Evolutionary conservation across 2,329 filamentous ascomycete species (phyloP).

Genomic region (Botryotinia globosa): DNA sequence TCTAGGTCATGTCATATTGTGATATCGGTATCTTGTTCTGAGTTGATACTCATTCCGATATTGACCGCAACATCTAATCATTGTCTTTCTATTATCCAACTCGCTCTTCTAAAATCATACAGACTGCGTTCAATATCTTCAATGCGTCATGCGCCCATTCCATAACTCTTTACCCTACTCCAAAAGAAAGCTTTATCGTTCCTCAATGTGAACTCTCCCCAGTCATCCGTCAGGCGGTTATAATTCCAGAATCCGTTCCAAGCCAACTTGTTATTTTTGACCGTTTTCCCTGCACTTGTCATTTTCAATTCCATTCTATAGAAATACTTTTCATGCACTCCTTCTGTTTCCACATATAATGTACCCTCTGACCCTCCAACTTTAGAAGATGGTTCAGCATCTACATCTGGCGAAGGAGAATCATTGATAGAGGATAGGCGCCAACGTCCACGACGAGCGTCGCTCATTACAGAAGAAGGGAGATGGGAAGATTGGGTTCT

Average conservation of each 20-base stretch:
- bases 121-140: not conserved
- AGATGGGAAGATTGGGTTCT: slow-evolving; percentile 37
- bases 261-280: slow-evolving; percentile 78
- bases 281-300: slow-evolving; percentile 58
- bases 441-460: slow-evolving; percentile 66
- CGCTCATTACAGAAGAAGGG: slow-evolving; percentile 58
- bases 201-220: slow-evolving; percentile 71
- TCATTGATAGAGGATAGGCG: slow-evolving; percentile 45
- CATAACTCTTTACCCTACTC: slow-evolving; percentile 63
- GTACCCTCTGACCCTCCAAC: slow-evolving; percentile 56
- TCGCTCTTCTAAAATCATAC: not conserved
- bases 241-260: slow-evolving; percentile 94
- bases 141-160: slow-evolving; percentile 44
- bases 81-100: not conserved
- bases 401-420: slow-evolving; percentile 30
- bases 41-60: not conserved
- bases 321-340: slow-evolving; percentile 72
- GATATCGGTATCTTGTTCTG: not conserved
- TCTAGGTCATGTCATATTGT: not conserved
- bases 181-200: slow-evolving; percentile 67
- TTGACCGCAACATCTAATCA: not conserved
- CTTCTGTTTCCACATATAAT: slow-evolving; percentile 82
- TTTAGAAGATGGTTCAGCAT: slow-evolving; percentile 27
- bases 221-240: slow-evolving; percentile 85
- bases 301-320: slow-evolving; percentile 79